Base-by-base conservation (phyloP, 1,139 yeast species). In the Nakaseomyces sp. region DNA sequence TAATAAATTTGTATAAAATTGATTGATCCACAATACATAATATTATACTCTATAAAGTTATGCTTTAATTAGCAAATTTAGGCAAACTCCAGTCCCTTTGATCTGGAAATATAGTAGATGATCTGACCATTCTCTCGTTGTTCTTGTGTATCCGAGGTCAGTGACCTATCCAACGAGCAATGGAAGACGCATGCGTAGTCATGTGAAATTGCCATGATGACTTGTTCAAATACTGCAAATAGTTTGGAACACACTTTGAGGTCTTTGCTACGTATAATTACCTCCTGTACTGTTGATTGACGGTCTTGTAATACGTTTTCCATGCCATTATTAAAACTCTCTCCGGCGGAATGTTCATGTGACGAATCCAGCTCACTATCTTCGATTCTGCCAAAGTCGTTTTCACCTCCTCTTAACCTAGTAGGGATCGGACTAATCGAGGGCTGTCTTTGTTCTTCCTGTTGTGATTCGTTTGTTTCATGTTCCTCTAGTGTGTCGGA, bases 221-320 rank as follows among this genome's bases (percentile, higher is more conserved):
- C 55, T 36, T 61, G 63, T 43, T 60, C 64, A 40, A 61, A 61
- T 8, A 57, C 57, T 4, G 51, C 48, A 40, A 58, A 61, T 15
- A 61, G 45, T 39, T 50, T 57, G 5, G 56, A 44, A 41, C 65
- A 61, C 3, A 61, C 62, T 48, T 54, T 61, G 64, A 65, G 60
- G 42, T 61, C 66, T 45, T 47, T 58, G 24, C 51, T 50, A 26
- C 53, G 48, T 15, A 61, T 51, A 10, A 57, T 50, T 0, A 60
- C 63, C 36, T 54, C 59, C 41, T 58, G 55, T 5, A 43, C 43
- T 2, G 40, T 59, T 6, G 59, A 54, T 25, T 45, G 49, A 40
- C 53, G 53, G 9, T 56, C 57, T 49, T 54, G 47, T 2, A 41
- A 50, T 5, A 26, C 25, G 10, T 16, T 39, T 37, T 40, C 42